phyloP scores from a whole-genome alignment of 345 rosid species.

The Microcos paniculata region DNA sequence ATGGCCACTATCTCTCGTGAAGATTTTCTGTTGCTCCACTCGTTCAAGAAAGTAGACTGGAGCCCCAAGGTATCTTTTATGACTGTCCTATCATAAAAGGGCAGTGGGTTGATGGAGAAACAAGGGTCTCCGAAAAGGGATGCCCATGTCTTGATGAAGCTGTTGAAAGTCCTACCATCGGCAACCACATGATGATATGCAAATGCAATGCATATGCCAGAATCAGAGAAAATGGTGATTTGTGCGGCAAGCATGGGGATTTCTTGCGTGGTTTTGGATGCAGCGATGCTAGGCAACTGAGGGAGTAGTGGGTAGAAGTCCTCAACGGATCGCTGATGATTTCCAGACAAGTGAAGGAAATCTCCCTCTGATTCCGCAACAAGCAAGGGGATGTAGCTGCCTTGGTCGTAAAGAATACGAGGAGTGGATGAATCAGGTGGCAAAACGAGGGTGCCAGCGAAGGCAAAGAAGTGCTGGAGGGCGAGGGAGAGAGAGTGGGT shows the following conservation, averaged over 20 bases:
- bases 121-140: conserved; percentile 14
- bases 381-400: conserved; percentile 23
- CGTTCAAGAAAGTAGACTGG: conserved; percentile 27
- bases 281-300: background rate
- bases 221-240: conserved; percentile 34
- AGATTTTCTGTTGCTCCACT: conserved; percentile 6
- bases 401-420: conserved; percentile 4
- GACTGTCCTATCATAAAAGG: conserved; percentile 24
- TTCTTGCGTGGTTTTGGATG: background rate
- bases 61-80: conserved; percentile 26
- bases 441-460: conserved; percentile 29
- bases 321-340: background rate
- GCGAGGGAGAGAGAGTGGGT: conserved; percentile 46
- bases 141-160: conserved; percentile 44
- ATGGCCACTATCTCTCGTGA: background rate
- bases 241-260: conserved; percentile 33
- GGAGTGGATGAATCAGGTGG: background rate
- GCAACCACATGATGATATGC: conserved; percentile 43
- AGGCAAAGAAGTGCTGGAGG: conserved; percentile 41
- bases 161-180: conserved; percentile 42
- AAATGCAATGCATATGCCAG: conserved; percentile 42
- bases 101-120: background rate
- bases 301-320: background rate
- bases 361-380: conserved; percentile 25
- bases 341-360: background rate